These are phyloP conservation scores for Oleoguttula mirabilis DNA, from an alignment of 495 filamentous ascomycete genomes.

Conservation along the genomic window DNA sequence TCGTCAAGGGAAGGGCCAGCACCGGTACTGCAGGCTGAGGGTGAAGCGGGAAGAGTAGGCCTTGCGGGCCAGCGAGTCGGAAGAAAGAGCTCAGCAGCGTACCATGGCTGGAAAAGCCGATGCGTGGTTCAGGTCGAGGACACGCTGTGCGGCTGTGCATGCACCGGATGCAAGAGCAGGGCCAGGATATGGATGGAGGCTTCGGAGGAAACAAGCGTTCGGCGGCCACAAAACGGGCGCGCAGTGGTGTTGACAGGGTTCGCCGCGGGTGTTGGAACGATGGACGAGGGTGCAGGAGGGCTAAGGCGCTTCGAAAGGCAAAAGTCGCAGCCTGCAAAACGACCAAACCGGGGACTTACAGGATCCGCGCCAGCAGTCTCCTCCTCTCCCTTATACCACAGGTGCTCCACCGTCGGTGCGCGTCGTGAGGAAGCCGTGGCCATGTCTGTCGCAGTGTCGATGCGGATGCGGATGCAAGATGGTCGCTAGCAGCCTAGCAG, in stretches of 20 bases:
- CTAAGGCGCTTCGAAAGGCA: background rate
- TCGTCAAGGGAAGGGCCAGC: background rate
- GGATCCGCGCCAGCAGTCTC: background rate
- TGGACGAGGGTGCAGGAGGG: background rate
- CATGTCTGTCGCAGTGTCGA: background rate
- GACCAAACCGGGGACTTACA: background rate
- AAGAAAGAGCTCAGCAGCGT: background rate
- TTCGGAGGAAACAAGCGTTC: background rate
- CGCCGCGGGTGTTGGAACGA: background rate
- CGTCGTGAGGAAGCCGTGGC: background rate
- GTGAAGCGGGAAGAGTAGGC: background rate
- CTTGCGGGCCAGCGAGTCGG: background rate
- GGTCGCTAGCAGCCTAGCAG: background rate
- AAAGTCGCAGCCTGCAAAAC: background rate
- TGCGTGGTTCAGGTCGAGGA: background rate
- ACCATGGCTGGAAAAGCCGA: background rate
- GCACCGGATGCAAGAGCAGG: background rate
- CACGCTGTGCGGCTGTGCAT: too few relatives aligned
- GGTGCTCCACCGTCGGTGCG: constrained; percentile 1
- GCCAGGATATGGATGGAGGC: background rate
- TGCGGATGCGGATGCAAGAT: background rate
- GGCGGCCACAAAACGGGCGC: constrained; percentile 5
- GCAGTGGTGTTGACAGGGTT: constrained; percentile 11
- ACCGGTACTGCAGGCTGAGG: background rate
- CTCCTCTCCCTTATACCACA: background rate